Conservation (phyloP, 768 basidiomycete genomes). For the Lentinula raphanica region DNA sequence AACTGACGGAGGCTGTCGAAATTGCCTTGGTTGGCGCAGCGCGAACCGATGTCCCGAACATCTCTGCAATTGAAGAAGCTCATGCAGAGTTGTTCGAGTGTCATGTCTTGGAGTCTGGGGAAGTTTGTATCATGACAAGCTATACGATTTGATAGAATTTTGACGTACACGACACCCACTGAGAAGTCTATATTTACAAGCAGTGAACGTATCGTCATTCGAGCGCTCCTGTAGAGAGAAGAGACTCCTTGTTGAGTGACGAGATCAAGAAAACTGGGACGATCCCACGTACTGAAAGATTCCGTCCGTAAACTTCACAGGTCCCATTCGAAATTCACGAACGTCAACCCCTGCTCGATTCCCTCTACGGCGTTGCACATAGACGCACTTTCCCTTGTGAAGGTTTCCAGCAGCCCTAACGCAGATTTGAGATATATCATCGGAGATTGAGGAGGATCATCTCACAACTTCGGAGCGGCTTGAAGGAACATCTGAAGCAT, state of each 20-base stretch:
- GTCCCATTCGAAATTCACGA: conserved; percentile 11
- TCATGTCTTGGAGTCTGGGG: conserved; percentile 19
- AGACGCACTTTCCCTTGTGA: conserved; percentile 22
- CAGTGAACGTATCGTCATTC: conserved; percentile 29
- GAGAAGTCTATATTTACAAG: conserved; percentile 40
- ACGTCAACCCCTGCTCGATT: not conserved
- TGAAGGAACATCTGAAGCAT: conserved; percentile 31
- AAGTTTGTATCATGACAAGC: not conserved
- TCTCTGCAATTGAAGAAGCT: conserved; percentile 14
- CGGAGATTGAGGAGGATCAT: not conserved
- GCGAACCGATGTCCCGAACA: conserved; percentile 13
- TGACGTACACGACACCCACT: conserved; percentile 33
- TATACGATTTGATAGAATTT: not conserved
- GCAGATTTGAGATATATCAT: not conserved
- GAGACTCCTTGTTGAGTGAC: conserved; percentile 12
- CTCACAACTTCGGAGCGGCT: conserved; percentile 24
- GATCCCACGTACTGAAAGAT: conserved; percentile 31
- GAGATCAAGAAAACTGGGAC: not conserved
- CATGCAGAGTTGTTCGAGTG: conserved; percentile 19
- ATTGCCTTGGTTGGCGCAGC: not conserved
- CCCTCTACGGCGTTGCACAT: conserved; percentile 4
- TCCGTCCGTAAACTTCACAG: conserved; percentile 36
- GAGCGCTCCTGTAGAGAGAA: conserved; percentile 28
- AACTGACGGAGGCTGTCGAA: conserved; percentile 22
- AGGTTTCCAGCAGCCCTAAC: conserved; percentile 9